Evolutionary conservation across 2,329 filamentous ascomycete genomes (phyloP).

Genomic region (Celoporthe dispersa): DNA sequence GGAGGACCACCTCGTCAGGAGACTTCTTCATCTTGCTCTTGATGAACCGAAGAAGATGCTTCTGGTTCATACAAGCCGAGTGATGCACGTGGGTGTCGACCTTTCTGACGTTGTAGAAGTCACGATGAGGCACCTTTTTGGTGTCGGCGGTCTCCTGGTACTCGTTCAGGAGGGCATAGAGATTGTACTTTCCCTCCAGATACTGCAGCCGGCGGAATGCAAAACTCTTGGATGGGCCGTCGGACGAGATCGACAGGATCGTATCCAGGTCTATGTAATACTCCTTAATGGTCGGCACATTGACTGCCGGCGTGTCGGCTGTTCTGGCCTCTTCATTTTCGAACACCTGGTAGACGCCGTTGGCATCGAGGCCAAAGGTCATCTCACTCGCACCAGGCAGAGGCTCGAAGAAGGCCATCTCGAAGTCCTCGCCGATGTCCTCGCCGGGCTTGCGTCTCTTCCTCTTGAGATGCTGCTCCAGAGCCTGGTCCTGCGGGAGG

Average conservation of each 20-base stretch:
- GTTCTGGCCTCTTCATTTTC: constrained; percentile 67
- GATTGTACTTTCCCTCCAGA: constrained; percentile 94
- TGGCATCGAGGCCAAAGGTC: constrained; percentile 78
- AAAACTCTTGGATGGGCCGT: constrained; percentile 96
- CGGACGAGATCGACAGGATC: constrained; percentile 86
- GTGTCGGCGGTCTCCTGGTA: constrained; percentile 98
- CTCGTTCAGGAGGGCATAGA: constrained; percentile 91
- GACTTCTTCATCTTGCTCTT: constrained; percentile 99
- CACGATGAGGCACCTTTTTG: constrained; percentile 95
- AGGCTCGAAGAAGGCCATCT: constrained; percentile 76
- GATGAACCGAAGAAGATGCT: constrained; percentile 96
- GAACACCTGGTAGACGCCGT: constrained; percentile 91
- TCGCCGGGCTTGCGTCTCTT: constrained; percentile 83
- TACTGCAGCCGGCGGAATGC: constrained; percentile 94
- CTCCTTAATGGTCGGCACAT: constrained; percentile 90
- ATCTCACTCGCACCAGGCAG: constrained; percentile 72
- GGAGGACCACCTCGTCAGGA: constrained; percentile 90
- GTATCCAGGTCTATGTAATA: constrained; percentile 95
- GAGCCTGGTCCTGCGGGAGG: constrained; percentile 42
- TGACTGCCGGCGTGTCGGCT: constrained; percentile 70
- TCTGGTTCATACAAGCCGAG: constrained; percentile 99
- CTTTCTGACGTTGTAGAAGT: constrained; percentile 99
- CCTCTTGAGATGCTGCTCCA: constrained; percentile 45
- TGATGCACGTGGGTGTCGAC: constrained; percentile 99
- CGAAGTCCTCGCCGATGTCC: constrained; percentile 91